A percentile compares a stretch with the other conserved stretches of the same genome.
These are phyloP conservation scores for Silene uniflora DNA, from an alignment of 148 eudicot genomes.

Conservation along the genomic window DNA sequence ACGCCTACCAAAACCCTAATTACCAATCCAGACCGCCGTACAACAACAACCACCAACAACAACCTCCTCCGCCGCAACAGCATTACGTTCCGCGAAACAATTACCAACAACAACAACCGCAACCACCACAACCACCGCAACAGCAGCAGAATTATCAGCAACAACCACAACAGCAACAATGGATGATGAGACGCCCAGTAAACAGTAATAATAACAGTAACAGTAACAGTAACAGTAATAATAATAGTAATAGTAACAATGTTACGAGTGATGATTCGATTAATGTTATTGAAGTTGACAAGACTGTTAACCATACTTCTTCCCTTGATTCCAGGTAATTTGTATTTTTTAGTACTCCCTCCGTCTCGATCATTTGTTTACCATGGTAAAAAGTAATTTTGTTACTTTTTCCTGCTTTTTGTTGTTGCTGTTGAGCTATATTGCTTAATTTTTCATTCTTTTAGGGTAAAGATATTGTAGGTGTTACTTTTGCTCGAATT, in stretches of 20 bases:
- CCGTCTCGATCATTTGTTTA: too few species aligned
- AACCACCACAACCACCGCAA: slow-evolving; percentile 11
- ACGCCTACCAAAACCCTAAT: slow-evolving; percentile 45
- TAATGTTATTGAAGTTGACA: slow-evolving; percentile 16
- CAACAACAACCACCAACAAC: slow-evolving; percentile 24
- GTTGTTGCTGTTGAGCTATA: too few species aligned
- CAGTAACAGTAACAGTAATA: not conserved
- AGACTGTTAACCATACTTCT: slow-evolving; percentile 15
- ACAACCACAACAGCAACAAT: slow-evolving; percentile 42
- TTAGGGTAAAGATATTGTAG: too few species aligned
- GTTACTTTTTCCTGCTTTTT: too few species aligned
- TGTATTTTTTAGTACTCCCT: too few species aligned
- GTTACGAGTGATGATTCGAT: not conserved
- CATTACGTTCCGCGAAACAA: slow-evolving; percentile 41
- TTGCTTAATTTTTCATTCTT: too few species aligned
- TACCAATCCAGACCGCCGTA: slow-evolving; percentile 39
- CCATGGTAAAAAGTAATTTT: too few species aligned
- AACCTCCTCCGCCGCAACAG: not conserved
- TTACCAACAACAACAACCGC: slow-evolving; percentile 15
- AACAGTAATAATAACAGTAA: not conserved
- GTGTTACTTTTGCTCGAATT: too few species aligned
- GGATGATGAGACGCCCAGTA: slow-evolving; percentile 38
- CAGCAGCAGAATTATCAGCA: slow-evolving; percentile 28
- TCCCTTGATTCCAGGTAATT: slow-evolving; percentile 25
- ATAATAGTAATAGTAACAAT: not conserved